Evolutionary conservation across 345 rosid genomes (phyloP), one percentile per base, ranked within the genome.

Genomic region (Litchi chinensis): DNA sequence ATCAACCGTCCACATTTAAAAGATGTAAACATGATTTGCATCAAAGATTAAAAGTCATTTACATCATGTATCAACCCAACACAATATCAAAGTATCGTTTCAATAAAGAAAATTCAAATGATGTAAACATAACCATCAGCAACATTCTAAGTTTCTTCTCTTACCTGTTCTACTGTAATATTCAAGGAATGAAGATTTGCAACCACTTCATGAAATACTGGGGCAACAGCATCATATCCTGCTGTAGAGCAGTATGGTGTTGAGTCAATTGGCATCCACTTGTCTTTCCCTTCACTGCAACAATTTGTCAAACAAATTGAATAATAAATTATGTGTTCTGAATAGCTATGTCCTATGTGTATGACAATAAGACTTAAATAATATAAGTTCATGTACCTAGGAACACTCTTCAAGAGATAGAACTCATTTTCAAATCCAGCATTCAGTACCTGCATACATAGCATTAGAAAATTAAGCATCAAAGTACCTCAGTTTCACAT

Each of bases 391-490:
- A 43, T 85, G 48, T 79, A 93, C 98, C 94, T 80, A 62, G 81
- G 72, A 50, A 79, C 82, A 78, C 84, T 91, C 89, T 93, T 91
- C 79, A 96, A 90, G 79, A 96, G 90, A 79, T 85, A 86, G 83
- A 96, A 96, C 85, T 96, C 99, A 79, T 85, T 94, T 81, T 96
- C 99, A 80, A 94, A 96, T 76, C 99, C 99, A n/a, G 99, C 97
- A 85, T 94, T 91, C 94, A 96, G 84, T 67, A 84, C 91, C 99
- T 95, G 87, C 57, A 74, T 44, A 71, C 22, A 43, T 66, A 68
- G 24, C 26, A 54, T 46, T 10, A 56, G 65, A 65, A 76, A 68
- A 80, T 18, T 77, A 75, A 77, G 73, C 48, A 70, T 62, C 59
- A 6, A 40, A 73, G 63, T 9, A 63, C 64, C 68, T 26, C 41